Conservation (phyloP, 805 yeast genomes). For the Danielozyma ontarioensis region DNA sequence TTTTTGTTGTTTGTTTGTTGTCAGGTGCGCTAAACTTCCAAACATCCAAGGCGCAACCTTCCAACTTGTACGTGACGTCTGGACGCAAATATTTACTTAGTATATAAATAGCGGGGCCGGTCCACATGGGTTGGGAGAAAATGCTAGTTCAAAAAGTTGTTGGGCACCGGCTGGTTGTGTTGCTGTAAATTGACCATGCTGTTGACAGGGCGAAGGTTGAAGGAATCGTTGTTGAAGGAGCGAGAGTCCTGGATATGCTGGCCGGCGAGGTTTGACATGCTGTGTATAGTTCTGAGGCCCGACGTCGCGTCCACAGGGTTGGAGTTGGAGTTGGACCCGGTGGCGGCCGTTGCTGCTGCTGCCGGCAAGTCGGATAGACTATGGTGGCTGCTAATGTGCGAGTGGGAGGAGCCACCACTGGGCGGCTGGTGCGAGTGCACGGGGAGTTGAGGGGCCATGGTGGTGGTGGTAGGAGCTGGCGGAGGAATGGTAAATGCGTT, state of each 20-base stretch:
- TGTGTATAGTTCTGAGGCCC: conserved; percentile 17
- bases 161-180: conserved; percentile 4
- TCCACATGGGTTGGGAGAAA: too few species aligned
- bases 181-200: conserved; percentile 31
- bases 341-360: conserved; percentile 6
- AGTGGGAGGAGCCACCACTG: too few species aligned
- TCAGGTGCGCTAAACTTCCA: too few species aligned
- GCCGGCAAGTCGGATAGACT: conserved; percentile 20
- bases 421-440: conserved; percentile 1
- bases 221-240: conserved; percentile 4
- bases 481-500: conserved; percentile 2
- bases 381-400: conserved; percentile 14
- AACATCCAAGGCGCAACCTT: too few species aligned
- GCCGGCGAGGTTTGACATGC: conserved; percentile 23
- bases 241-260: conserved; percentile 5
- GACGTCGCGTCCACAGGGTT: conserved; percentile 1
- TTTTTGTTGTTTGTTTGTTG: too few species aligned
- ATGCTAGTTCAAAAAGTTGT: background rate
- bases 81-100: too few species aligned
- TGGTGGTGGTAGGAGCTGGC: conserved; percentile 2
- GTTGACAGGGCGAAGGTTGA: conserved; percentile 19
- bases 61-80: too few species aligned
- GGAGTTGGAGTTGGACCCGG: background rate
- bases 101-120: too few species aligned
- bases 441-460: conserved; percentile 5